These are phyloP conservation scores for Peterozyma toletana DNA, from an alignment of 805 yeast species.

Conservation along the genomic window DNA sequence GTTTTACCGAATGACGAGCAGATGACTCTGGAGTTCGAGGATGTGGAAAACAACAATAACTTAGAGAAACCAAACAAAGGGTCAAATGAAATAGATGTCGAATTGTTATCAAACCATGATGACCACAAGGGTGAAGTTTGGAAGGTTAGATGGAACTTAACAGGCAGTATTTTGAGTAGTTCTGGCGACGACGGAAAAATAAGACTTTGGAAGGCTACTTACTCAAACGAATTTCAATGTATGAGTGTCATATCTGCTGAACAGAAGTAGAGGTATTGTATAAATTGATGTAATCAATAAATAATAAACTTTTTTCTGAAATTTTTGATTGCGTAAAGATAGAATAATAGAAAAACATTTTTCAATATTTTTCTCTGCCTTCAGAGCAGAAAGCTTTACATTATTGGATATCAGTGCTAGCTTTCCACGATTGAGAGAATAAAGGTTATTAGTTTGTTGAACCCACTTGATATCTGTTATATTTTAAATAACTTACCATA, in stretches of 20 bases:
- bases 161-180: slow-evolving; percentile 87
- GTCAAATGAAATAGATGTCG: slow-evolving; percentile 33
- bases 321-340: too few species aligned
- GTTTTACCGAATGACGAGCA: slow-evolving; percentile 6
- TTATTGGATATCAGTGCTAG: too few species aligned
- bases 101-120: slow-evolving; percentile 56
- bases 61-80: neutral
- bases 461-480: too few species aligned
- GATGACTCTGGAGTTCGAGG: slow-evolving; percentile 6
- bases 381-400: too few species aligned
- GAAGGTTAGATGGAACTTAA: slow-evolving; percentile 92
- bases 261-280: slow-evolving; percentile 9
- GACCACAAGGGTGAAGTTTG: slow-evolving; percentile 89
- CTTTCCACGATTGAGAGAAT: too few species aligned
- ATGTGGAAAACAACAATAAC: slow-evolving; percentile 8
- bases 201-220: slow-evolving; percentile 86
- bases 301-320: too few species aligned
- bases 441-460: too few species aligned
- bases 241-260: slow-evolving; percentile 78
- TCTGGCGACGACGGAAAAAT: slow-evolving; percentile 96
- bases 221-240: slow-evolving; percentile 82
- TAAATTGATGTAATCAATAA: too few species aligned
- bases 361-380: too few species aligned
- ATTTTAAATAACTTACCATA: too few species aligned
- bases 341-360: too few species aligned